phyloP scores from a whole-genome alignment of 768 basidiomycete genomes.

The Pisolithus microcarpus region DNA sequence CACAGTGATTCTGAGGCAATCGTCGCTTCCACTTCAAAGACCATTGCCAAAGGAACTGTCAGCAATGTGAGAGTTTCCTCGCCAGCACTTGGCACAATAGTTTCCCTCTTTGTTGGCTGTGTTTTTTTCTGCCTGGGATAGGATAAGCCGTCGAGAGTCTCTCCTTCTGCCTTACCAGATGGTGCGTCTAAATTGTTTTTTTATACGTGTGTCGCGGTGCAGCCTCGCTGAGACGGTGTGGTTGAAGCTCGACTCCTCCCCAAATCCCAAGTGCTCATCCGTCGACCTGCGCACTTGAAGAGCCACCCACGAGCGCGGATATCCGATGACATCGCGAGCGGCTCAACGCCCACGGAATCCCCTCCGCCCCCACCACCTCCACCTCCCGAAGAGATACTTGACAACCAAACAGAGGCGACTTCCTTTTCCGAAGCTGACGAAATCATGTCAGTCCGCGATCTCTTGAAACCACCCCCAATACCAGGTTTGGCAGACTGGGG shows the following conservation, averaged over 20 bases:
- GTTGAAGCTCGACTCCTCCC: constrained; percentile 33
- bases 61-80: constrained; percentile 54
- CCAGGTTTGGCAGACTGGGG: constrained; percentile 68
- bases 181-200: constrained; percentile 12
- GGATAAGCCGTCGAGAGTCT: constrained; percentile 47
- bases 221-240: not conserved
- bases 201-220: not conserved
- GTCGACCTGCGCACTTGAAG: constrained; percentile 40
- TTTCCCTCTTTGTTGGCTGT: constrained; percentile 64
- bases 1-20: constrained; percentile 48
- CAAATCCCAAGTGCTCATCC: constrained; percentile 58
- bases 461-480: constrained; percentile 59
- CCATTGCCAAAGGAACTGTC: constrained; percentile 2
- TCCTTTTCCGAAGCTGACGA: constrained; percentile 36
- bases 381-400: constrained; percentile 14
- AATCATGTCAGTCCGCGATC: constrained; percentile 42
- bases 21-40: constrained; percentile 26
- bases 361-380: constrained; percentile 6
- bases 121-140: constrained; percentile 47
- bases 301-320: constrained; percentile 44
- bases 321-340: constrained; percentile 36
- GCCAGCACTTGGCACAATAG: constrained; percentile 29
- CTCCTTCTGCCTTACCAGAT: constrained; percentile 22
- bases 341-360: constrained; percentile 6
- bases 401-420: constrained; percentile 8